Percentiles rank a stretch among this genome's conserved stretches.
phyloP scores from a whole-genome alignment of 176 grass and related monocot species.

The Carex scoparia region DNA sequence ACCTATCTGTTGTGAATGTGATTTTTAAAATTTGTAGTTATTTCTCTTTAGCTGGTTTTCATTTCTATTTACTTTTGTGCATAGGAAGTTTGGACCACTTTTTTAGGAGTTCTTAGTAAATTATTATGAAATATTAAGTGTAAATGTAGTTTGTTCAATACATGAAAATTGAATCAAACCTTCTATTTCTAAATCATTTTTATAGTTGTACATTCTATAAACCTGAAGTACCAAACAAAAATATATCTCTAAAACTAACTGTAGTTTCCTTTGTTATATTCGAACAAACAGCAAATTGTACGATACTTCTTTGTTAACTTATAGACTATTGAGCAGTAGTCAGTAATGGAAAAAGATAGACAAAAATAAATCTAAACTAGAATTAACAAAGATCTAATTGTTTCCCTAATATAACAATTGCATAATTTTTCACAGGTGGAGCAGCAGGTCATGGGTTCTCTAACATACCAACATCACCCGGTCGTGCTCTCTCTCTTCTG shows the following conservation, averaged over 20 bases:
- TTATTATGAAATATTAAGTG: background rate
- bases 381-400: background rate
- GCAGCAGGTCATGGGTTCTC: background rate
- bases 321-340: background rate
- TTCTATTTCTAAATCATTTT: background rate
- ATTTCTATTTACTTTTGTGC: background rate
- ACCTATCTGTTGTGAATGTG: background rate
- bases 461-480: slow-evolving; percentile 4
- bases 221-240: background rate
- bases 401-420: background rate
- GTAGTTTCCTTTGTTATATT: background rate
- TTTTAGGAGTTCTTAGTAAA: background rate
- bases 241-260: background rate
- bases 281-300: background rate
- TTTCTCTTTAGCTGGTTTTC: background rate
- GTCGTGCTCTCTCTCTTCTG: slow-evolving; percentile 34
- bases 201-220: background rate
- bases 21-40: background rate
- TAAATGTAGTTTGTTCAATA: background rate
- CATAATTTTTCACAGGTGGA: background rate
- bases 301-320: background rate
- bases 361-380: background rate
- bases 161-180: background rate
- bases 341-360: background rate
- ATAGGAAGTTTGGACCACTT: background rate